Conservation (phyloP, 2,329 filamentous ascomycete genomes). For the Neofusicoccum sp. region DNA sequence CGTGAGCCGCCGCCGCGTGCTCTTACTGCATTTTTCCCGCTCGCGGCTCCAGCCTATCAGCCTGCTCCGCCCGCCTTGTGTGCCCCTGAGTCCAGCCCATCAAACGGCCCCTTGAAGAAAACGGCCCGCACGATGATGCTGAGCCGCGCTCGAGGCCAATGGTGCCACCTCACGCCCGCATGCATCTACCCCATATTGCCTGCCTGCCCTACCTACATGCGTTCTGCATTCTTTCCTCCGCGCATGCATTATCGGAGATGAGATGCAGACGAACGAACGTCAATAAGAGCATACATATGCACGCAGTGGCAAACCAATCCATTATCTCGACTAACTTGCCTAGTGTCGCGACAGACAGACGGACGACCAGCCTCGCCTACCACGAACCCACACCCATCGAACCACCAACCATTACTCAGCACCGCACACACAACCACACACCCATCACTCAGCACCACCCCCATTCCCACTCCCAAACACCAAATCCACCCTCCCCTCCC, state of each 20-base stretch:
- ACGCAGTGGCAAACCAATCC: neutral
- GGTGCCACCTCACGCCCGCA: neutral
- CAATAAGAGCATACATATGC: neutral
- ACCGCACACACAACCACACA: no score
- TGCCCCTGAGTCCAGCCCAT: neutral
- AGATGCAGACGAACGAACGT: neutral
- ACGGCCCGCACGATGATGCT: neutral
- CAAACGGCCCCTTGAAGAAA: neutral
- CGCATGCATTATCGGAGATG: neutral
- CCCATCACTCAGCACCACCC: neutral
- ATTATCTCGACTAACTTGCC: no score
- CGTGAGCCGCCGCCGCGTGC: neutral
- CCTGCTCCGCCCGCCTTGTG: neutral
- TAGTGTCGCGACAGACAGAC: no score
- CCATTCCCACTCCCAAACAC: constrained; percentile 42
- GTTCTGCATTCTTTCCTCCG: neutral
- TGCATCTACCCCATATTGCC: no score
- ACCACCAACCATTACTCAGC: no score
- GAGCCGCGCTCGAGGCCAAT: neutral
- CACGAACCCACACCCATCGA: no score
- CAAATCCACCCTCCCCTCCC: constrained; percentile 42
- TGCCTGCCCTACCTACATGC: no score
- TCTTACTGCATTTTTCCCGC: neutral
- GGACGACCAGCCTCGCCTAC: no score
- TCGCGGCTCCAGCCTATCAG: neutral